Evolutionary conservation across 2,329 filamentous ascomycete genomes (phyloP), one percentile per base, ranked within the genome.

Genomic region (Diaporthe helianthi): DNA sequence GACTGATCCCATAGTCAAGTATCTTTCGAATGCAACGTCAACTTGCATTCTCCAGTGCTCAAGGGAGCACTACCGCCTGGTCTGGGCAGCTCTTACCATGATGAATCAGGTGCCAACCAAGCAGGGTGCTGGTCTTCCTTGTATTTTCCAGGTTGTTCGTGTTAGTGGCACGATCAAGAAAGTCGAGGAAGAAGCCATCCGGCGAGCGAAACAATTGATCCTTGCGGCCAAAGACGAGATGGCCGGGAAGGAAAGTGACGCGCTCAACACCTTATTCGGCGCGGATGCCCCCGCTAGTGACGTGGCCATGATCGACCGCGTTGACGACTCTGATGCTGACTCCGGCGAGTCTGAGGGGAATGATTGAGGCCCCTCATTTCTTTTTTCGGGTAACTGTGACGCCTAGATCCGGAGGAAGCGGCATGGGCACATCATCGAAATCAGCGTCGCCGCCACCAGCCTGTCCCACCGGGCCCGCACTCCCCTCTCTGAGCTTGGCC

Each of bases 111-210:
- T 98, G 0, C 93, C 89, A 9, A 79, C 86, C 2, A 85, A 81
- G 69, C 85, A 83, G 76, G 70, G 70, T 8, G 55, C 64, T 4
- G 87, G 88, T 29, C 83, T 85, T 69, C 84, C 87, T 0, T 97
- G 94, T 75, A 90, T 95, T 1, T 92, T 97, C 72, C 89, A 91
- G 54, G 94, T 99, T 17, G 88, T 97, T 8, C 87, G 93, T 71
- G 93, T 98, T 17, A 96, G 93, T 73, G 96, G 95, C 19, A 99
- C 96, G 3, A 97, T 99, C 76, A 91, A 90, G 74, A 97, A 97
- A 80, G 91, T 90, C 2, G 94, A 98, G 80, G 90, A 97, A 77
- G 94, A 97, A 79, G 93, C 94, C 44, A 92, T 98, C 75, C 86
- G 90, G 4, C 86, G 93, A 71, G 93, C 93, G 51, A 90, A 92